Evolutionary conservation across 2,329 filamentous ascomycete genomes (phyloP).

Genomic region (Venturia nashicola): DNA sequence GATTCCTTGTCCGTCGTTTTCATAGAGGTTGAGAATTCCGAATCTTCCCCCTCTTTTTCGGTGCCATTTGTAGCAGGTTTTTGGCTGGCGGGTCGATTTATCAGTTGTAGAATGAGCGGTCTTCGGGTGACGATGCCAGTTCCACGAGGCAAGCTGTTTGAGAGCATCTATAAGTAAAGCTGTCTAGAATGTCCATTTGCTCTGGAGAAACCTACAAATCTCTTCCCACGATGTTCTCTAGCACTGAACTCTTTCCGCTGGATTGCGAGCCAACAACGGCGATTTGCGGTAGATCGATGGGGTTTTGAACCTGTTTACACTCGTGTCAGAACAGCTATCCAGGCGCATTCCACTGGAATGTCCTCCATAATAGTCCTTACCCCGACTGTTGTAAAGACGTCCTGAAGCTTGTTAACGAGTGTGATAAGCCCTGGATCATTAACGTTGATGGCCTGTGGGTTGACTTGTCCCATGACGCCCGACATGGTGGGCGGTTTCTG

Average conservation of each 20-base stretch:
- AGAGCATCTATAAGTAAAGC: neutral
- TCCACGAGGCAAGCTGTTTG: constrained; percentile 73
- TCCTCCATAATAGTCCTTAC: constrained; percentile 36
- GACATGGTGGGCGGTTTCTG: neutral
- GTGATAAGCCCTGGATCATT: constrained; percentile 60
- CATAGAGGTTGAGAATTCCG: constrained; percentile 24
- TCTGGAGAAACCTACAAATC: constrained; percentile 66
- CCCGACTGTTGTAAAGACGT: constrained; percentile 97
- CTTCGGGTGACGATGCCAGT: constrained; percentile 94
- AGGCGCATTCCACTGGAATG: neutral
- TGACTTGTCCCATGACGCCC: constrained; percentile 5
- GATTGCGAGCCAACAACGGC: constrained; percentile 97
- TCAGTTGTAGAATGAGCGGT: constrained; percentile 92
- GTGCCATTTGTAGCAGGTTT: constrained; percentile 61
- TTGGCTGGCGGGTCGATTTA: constrained; percentile 62
- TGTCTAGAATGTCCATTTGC: neutral
- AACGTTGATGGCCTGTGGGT: constrained; percentile 35
- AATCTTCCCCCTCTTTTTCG: constrained; percentile 34
- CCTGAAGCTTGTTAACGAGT: constrained; percentile 97
- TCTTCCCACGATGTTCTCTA: constrained; percentile 97
- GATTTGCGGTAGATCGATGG: constrained; percentile 97
- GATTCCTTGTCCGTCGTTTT: constrained; percentile 69
- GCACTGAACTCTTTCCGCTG: constrained; percentile 95
- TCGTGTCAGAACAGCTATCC: constrained; percentile 7
- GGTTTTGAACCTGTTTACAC: constrained; percentile 72